Evolutionary conservation across 116 monocot genomes (phyloP).

Genomic region (Papilionanthe hybrid): DNA sequence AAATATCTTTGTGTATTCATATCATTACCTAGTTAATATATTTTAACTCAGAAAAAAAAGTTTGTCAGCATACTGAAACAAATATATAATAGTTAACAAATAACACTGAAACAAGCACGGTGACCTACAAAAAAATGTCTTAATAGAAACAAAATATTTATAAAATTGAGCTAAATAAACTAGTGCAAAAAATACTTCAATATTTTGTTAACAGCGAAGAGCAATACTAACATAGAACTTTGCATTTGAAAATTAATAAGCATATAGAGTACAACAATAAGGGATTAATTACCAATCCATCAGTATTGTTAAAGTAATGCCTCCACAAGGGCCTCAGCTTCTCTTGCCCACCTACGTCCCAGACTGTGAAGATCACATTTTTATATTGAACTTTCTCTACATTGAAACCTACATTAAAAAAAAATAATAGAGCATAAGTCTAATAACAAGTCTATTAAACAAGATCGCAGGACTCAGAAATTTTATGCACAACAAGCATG

Average conservation of each 20-base stretch:
- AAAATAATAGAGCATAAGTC: background rate
- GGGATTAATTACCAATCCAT: conserved; percentile 66
- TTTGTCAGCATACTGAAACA: background rate
- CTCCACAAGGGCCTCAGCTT: conserved; percentile 94
- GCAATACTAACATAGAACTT: background rate
- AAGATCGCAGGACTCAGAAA: background rate
- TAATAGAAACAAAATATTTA: background rate
- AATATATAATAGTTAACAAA: background rate
- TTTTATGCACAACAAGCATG: background rate
- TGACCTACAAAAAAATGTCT: background rate
- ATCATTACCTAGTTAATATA: too few species aligned
- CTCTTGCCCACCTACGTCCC: conserved; percentile 99
- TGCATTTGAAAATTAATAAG: background rate
- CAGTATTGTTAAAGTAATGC: conserved; percentile 95
- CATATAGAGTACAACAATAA: background rate
- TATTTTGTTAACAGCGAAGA: background rate
- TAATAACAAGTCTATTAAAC: background rate
- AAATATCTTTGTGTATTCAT: too few species aligned
- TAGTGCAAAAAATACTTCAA: background rate
- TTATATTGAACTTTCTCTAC: conserved; percentile 98
- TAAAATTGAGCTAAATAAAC: background rate
- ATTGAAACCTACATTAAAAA: conserved; percentile 64
- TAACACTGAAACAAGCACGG: background rate
- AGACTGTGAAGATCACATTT: conserved; percentile 93
- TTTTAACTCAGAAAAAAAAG: background rate